A percentile compares a stretch with the other conserved stretches of the same genome.
Evolutionary conservation across 495 filamentous ascomycete genomes (phyloP).

Genomic region (Aspergillus ellipticus): DNA sequence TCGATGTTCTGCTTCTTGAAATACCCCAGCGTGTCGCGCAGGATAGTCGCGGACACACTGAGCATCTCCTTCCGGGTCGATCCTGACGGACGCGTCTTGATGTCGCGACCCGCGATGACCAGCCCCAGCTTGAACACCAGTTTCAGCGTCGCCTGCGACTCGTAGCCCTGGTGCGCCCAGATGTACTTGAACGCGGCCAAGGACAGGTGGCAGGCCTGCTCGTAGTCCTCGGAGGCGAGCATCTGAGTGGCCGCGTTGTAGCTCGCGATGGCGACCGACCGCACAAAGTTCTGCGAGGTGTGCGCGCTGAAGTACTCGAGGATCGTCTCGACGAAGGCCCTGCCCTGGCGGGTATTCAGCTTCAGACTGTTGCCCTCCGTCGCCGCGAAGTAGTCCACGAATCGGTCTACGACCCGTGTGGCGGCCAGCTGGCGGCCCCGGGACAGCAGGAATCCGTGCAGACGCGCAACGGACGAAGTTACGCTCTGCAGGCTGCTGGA

Average conservation of each 20-base stretch:
- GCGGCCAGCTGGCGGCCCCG: constrained; percentile 21
- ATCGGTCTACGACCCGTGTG: constrained; percentile 20
- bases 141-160: constrained; percentile 10
- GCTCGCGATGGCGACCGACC: constrained; percentile 36
- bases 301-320: constrained; percentile 30
- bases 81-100: background rate
- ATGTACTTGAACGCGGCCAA: constrained; percentile 25
- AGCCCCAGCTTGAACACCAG: constrained; percentile 20
- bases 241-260: constrained; percentile 28
- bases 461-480: constrained; percentile 23
- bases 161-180: constrained; percentile 15
- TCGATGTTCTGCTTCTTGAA: constrained; percentile 20
- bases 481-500: constrained; percentile 27
- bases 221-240: constrained; percentile 23
- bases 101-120: constrained; percentile 17
- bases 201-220: constrained; percentile 28
- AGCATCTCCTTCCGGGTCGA: constrained; percentile 10
- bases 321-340: constrained; percentile 26
- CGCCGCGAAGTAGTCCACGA: constrained; percentile 27
- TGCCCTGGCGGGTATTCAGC: constrained; percentile 23
- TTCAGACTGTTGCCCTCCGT: constrained; percentile 28
- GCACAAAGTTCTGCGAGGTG: constrained; percentile 31
- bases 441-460: constrained; percentile 29
- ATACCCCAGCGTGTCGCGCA: constrained; percentile 12
- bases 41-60: constrained; percentile 13